phyloP scores from a whole-genome alignment of 164 flowering plant species.

The Stephania japonica region DNA sequence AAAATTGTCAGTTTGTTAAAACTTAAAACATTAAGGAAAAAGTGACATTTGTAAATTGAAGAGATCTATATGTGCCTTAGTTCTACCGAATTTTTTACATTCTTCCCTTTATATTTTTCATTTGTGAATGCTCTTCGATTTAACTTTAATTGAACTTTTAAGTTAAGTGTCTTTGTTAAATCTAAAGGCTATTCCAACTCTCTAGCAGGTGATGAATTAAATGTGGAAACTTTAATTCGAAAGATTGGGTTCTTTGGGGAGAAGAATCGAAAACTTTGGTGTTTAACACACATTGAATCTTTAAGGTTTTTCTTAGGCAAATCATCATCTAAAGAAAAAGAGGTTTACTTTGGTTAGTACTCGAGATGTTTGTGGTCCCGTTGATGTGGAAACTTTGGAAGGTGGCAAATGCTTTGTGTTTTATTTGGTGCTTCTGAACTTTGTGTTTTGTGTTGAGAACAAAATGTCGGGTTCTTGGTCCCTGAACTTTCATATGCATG shows the following conservation, averaged over 20 bases:
- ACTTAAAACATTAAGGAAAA: too few species aligned
- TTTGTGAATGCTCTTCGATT: neutral
- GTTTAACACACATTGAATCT: conserved; percentile 84
- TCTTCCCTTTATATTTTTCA: neutral
- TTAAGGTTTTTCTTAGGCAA: conserved; percentile 75
- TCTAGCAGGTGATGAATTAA: conserved; percentile 71
- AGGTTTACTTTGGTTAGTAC: too few species aligned
- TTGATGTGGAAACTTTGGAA: too few species aligned
- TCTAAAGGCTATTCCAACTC: conserved; percentile 3
- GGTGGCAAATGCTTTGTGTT: too few species aligned
- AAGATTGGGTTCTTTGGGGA: conserved; percentile 84
- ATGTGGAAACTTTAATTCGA: conserved; percentile 86
- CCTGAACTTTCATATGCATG: too few species aligned
- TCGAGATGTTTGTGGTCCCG: too few species aligned
- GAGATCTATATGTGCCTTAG: neutral
- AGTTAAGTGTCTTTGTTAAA: neutral
- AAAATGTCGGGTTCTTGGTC: too few species aligned
- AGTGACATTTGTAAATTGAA: too few species aligned
- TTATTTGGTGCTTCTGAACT: too few species aligned
- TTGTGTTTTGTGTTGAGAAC: too few species aligned
- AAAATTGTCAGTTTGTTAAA: too few species aligned
- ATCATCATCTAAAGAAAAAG: too few species aligned
- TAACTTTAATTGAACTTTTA: neutral
- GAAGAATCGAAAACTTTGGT: conserved; percentile 64
- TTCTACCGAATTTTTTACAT: neutral